Evolutionary conservation across 495 filamentous ascomycete species (phyloP).

Genomic region (Thermothielavioides terrestris): DNA sequence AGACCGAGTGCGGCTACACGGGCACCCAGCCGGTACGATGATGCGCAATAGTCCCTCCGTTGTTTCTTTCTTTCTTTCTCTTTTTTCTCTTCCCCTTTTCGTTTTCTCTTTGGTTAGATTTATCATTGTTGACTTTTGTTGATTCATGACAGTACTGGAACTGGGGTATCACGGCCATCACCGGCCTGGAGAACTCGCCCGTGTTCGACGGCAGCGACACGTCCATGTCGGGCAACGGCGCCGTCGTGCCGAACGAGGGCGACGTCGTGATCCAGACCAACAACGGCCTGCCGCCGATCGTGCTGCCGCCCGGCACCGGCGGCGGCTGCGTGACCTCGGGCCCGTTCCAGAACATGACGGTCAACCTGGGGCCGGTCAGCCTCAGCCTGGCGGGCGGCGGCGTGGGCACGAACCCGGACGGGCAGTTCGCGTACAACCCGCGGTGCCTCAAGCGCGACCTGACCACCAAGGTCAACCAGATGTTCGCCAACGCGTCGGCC

Average conservation of each 20-base stretch:
- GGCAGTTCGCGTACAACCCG: constrained; percentile 40
- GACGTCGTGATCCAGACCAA: constrained; percentile 14
- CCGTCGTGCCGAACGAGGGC: constrained; percentile 26
- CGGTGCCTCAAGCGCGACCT: constrained; percentile 59
- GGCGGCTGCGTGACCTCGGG: constrained; percentile 55
- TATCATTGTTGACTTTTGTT: background rate
- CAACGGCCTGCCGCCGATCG: constrained; percentile 21
- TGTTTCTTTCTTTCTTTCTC: no score
- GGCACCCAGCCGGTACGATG: constrained; percentile 40
- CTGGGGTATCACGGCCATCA: constrained; percentile 47
- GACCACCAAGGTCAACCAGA: constrained; percentile 34
- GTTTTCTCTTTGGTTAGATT: background rate
- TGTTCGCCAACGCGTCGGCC: constrained; percentile 39
- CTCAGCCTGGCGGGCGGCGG: constrained; percentile 4
- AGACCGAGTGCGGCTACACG: constrained; percentile 61
- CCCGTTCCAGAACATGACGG: constrained; percentile 43
- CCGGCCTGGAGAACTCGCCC: constrained; percentile 45
- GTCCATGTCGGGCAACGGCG: constrained; percentile 54
- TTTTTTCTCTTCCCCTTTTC: no score
- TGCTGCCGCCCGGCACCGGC: constrained; percentile 40
- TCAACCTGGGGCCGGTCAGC: constrained; percentile 48
- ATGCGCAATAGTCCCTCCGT: no score
- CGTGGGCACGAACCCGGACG: background rate
- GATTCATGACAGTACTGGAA: constrained; percentile 45
- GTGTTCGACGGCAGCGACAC: constrained; percentile 52